Conservation (phyloP, 139 green algal genomes). For the Micromonas pusilla region DNA sequence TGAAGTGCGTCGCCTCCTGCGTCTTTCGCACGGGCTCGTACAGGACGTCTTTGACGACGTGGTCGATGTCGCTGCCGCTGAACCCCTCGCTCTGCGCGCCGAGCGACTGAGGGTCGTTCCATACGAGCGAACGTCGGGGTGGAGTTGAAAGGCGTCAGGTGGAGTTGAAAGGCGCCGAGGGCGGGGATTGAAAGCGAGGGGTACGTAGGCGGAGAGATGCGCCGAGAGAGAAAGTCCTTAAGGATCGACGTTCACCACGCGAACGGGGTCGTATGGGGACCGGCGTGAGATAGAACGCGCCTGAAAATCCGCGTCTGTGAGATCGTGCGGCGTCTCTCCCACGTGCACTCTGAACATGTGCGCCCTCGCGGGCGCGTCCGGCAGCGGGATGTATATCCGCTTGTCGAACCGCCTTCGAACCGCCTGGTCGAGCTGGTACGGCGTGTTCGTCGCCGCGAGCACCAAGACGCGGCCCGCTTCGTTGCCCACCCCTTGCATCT, state of each 20-base stretch:
- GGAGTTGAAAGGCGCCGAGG: no score
- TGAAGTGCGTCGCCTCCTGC: slow-evolving; percentile 93
- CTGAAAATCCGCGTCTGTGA: slow-evolving; percentile 67
- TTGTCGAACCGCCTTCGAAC: slow-evolving; percentile 84
- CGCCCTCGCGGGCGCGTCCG: slow-evolving; percentile 73
- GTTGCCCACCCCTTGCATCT: slow-evolving; percentile 70
- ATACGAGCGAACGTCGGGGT: no score
- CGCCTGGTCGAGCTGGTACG: slow-evolving; percentile 87
- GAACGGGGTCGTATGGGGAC: no score
- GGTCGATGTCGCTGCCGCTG: slow-evolving; percentile 54
- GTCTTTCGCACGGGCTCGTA: slow-evolving; percentile 93
- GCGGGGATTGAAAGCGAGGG: no score
- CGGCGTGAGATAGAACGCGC: no score
- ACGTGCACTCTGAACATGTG: slow-evolving; percentile 95
- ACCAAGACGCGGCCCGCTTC: slow-evolving; percentile 68
- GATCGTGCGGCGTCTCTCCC: slow-evolving; percentile 80
- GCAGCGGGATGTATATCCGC: slow-evolving; percentile 98
- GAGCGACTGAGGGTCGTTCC: slow-evolving; percentile 38
- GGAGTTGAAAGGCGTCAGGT: no score
- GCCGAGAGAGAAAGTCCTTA: no score
- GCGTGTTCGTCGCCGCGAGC: slow-evolving; percentile 93
- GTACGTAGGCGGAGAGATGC: no score
- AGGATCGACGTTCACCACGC: no score
- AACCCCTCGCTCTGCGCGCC: slow-evolving; percentile 79
- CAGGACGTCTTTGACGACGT: slow-evolving; percentile 82